A percentile compares a stretch with the other conserved stretches of the same genome.
Evolutionary conservation across 208 protist species (phyloP).

Genomic region (Crithidia brevicula): DNA sequence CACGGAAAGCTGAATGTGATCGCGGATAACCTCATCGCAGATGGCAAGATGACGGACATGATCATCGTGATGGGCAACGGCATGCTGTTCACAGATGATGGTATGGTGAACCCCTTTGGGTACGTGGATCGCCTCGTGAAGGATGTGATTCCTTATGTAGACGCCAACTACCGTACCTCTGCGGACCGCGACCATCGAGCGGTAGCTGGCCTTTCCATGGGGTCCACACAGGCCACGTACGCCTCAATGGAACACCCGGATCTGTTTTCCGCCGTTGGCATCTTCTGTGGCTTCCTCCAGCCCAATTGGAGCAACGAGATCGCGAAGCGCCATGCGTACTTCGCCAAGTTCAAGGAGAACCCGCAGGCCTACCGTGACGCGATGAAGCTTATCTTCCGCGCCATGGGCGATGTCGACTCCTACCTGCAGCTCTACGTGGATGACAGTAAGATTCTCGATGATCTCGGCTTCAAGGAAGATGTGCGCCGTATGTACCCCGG

Average conservation of each 20-base stretch:
- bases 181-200: constrained; percentile 30
- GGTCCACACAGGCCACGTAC: constrained; percentile 31
- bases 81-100: constrained; percentile 20
- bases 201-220: constrained; percentile 41
- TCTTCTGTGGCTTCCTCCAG: constrained; percentile 40
- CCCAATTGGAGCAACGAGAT: constrained; percentile 20
- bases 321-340: constrained; percentile 19
- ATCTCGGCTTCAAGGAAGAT: constrained; percentile 14
- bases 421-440: constrained; percentile 14
- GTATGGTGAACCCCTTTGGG: constrained; percentile 3
- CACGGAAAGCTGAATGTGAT: constrained; percentile 43
- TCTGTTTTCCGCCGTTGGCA: constrained; percentile 32
- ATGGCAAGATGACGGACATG: constrained; percentile 23
- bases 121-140: constrained; percentile 30
- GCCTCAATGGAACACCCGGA: constrained; percentile 28
- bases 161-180: constrained; percentile 31
- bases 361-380: constrained; percentile 22
- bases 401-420: constrained; percentile 27
- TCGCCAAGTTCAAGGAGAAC: constrained; percentile 12
- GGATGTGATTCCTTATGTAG: constrained; percentile 41
- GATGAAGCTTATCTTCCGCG: constrained; percentile 32
- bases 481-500: constrained; percentile 19
- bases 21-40: constrained; percentile 45
- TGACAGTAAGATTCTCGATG: constrained; percentile 24
- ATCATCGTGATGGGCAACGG: constrained; percentile 37